A percentile compares a stretch with the other conserved stretches of the same genome.
These are phyloP conservation scores for Fagopyrum tataricum DNA, from an alignment of 148 eudicot species.

Conservation along the genomic window DNA sequence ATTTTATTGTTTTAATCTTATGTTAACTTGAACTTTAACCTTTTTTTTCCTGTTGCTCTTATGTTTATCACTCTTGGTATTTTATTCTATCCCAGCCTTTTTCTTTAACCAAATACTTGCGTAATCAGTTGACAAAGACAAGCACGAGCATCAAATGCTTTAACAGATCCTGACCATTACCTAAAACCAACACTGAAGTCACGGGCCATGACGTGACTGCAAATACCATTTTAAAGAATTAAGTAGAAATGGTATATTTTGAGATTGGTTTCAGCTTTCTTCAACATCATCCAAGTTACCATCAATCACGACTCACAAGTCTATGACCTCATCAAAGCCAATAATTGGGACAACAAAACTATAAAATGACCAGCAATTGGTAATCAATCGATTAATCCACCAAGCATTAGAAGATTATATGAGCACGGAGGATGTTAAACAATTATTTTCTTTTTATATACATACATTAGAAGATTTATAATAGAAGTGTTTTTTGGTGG, in stretches of 20 bases:
- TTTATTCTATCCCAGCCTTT: too few species aligned
- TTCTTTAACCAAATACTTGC: not conserved
- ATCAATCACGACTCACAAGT: not conserved
- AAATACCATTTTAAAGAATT: too few species aligned
- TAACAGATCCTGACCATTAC: not conserved
- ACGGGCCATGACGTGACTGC: too few species aligned
- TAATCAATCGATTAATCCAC: not conserved
- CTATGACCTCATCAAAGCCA: not conserved
- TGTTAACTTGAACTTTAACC: too few species aligned
- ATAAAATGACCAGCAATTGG: not conserved
- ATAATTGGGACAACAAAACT: not conserved
- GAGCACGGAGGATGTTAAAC: not conserved
- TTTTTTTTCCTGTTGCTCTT: too few species aligned
- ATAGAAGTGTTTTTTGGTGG: constrained; percentile 4
- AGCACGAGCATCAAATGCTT: not conserved
- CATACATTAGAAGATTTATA: not conserved
- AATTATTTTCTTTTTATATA: not conserved
- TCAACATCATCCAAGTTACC: too few species aligned
- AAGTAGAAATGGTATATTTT: too few species aligned
- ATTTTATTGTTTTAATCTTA: not conserved
- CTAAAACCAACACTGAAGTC: not conserved
- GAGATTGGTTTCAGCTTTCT: too few species aligned
- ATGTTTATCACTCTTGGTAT: too few species aligned
- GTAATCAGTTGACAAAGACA: not conserved
- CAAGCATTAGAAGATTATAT: too few species aligned